Conservation (phyloP, 106 monocot species). For the Xerophyta viscosa region DNA sequence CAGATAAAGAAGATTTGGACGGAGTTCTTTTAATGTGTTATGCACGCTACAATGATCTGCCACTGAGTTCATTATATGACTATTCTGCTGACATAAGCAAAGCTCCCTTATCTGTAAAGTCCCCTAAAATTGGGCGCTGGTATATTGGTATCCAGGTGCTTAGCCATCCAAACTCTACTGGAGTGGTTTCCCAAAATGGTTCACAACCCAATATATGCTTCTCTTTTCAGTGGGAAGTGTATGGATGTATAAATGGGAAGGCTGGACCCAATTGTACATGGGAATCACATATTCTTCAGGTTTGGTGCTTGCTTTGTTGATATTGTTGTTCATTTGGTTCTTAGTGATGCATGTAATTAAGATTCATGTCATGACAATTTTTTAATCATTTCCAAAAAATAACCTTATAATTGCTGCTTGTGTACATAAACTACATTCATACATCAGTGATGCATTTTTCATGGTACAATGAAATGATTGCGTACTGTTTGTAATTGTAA, state of each 20-base stretch:
- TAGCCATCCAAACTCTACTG: conserved; percentile 36
- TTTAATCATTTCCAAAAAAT: too few species aligned
- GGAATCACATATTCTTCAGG: conserved; percentile 59
- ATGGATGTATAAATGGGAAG: conserved; percentile 57
- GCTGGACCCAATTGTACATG: conserved; percentile 67
- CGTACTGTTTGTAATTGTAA: too few species aligned
- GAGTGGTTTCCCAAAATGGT: conserved; percentile 3
- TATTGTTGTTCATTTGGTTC: too few species aligned
- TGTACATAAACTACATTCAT: too few species aligned
- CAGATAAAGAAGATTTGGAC: conserved; percentile 16
- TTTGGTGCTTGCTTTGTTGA: too few species aligned
- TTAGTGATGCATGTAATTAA: too few species aligned
- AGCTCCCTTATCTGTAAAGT: conserved; percentile 40
- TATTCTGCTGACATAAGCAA: conserved; percentile 55
- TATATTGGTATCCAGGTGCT: conserved; percentile 53
- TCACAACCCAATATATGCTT: conserved; percentile 41
- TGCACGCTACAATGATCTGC: conserved; percentile 68
- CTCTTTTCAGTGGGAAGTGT: conserved; percentile 56
- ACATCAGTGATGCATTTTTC: too few species aligned
- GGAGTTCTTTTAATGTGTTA: conserved; percentile 52
- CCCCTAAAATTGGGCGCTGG: conserved; percentile 69
- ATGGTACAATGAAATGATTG: too few species aligned
- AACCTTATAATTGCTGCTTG: too few species aligned
- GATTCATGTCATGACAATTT: too few species aligned
- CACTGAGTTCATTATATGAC: conserved; percentile 49